Conservation (phyloP, 2,329 filamentous ascomycete species). For the Trichoderma gracile region DNA sequence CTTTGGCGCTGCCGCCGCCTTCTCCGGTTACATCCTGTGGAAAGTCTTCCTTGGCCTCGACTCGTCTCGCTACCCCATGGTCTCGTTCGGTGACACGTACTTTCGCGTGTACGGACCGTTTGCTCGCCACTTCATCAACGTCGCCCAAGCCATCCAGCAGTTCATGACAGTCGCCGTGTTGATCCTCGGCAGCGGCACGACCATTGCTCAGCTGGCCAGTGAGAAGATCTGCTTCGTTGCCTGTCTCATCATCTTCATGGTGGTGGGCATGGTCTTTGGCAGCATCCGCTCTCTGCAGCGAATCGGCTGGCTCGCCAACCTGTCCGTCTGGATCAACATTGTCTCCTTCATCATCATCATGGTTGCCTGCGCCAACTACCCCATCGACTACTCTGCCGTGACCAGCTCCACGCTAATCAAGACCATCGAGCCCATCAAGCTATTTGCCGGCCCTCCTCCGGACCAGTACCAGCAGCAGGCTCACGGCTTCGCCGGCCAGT, state of each 20-base stretch:
- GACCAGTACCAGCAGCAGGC: conserved; percentile 23
- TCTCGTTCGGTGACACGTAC: conserved; percentile 23
- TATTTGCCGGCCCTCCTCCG: conserved; percentile 10
- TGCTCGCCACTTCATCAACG: conserved; percentile 22
- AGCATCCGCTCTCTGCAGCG: conserved; percentile 20
- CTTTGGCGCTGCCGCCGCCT: conserved; percentile 18
- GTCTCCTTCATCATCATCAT: conserved; percentile 21
- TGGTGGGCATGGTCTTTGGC: conserved; percentile 20
- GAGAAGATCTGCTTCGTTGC: conserved; percentile 18
- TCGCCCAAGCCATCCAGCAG: conserved; percentile 20
- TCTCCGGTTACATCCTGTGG: conserved; percentile 19
- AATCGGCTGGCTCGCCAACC: conserved; percentile 18
- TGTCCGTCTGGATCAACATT: conserved; percentile 19
- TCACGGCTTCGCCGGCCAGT: conserved; percentile 15
- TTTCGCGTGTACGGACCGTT: conserved; percentile 19
- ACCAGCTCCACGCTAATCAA: conserved; percentile 11
- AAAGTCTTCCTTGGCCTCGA: conserved; percentile 23
- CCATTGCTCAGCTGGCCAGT: conserved; percentile 16
- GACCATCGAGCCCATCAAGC: conserved; percentile 4
- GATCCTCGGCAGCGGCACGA: conserved; percentile 17
- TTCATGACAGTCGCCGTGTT: conserved; percentile 19
- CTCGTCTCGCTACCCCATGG: conserved; percentile 21
- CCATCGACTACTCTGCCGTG: conserved; percentile 17
- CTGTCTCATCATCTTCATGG: conserved; percentile 22
- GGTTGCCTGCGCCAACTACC: conserved; percentile 21